Evolutionary conservation across 106 monocot genomes (phyloP), one percentile per base, ranked within the genome.

Genomic region (Narthecium ossifragum): DNA sequence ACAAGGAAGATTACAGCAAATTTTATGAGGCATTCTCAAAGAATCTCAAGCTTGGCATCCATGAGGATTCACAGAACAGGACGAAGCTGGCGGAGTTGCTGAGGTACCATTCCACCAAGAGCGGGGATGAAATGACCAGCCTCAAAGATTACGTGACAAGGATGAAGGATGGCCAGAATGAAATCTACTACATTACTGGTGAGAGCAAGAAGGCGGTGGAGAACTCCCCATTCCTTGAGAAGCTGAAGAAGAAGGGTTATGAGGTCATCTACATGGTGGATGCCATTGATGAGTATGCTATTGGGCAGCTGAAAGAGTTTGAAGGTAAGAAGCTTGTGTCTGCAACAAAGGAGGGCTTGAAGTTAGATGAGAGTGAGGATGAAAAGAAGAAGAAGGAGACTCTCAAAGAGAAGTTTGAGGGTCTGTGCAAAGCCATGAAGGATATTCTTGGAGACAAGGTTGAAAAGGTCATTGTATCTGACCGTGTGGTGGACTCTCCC

Each of bases 131-230:
- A 57, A 8, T 86, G 71, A 86, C 81, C 14, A 86, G 86, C 71
- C 69, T 86, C 22, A 86, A 86, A 69, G 86, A 86, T 67, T 86
- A 82, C 23, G 86, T 86, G 17, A 86, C 86, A 4, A 71, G 86
- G 66, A 86, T 86, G 86, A 86, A 86, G 86, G 86, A 86, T 45
- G 75, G 86, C 10, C 86, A 86, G 78, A 82, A 26, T 34, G 86
- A 86, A 23, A 82, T 86, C 8, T 86, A 82, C 65, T 86, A 82
- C 66, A 86, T 86, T 38, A 86, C 86, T 9, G 86, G 86, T 26
- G 86, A 86, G 71, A 86, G 86, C 69, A 86, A 86, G 72, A 86
- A 86, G 65, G 86, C 86, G 4, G 86, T 86, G 2, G 86, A 86
- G 71, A 86, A 86, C 78, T 86, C 86, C 21, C 86, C 86, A 0